Evolutionary conservation across 768 basidiomycete species (phyloP), one percentile per base, ranked within the genome.

Genomic region (Daedalea quercina): DNA sequence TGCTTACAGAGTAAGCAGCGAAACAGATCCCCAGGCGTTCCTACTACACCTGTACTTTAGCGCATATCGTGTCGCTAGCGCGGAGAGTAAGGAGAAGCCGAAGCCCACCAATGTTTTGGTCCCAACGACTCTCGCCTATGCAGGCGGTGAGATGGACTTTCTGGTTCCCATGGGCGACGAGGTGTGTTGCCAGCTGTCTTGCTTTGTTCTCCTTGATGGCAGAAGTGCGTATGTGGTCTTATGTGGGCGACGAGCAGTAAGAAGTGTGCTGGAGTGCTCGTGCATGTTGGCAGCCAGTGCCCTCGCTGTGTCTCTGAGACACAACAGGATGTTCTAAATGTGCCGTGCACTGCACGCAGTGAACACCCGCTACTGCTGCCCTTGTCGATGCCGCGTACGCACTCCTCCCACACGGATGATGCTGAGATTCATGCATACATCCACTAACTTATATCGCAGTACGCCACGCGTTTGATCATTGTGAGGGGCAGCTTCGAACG

Each of bases 21-120:
- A 73, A 54, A 91, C 89, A 24, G 79, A 85, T 56, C 89, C 87
- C 0, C 76, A 80, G 6, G 76, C 85, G 0, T 90, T 90, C 70
- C 84, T 81, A 61, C 71, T 89, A 17, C 79, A 90, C 50, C 70
- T 90, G 9, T 88, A 80, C 66, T 83, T 91, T 69, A 90, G 89
- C 68, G 82, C 85, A 0, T 78, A 81, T 26, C 74, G 80, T 1
- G 70, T 80, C 3, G 55, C 70, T 22, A 74, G 75, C 4, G 61
- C 70, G 1, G 68, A 74, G 42, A 64, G 65, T 3, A 83, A 80
- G 62, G 79, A 78, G 47, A 86, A 80, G 56, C 78, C 78, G 52
- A 81, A 81, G 55, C 73, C 81, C 0, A 76, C 81, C 23, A 91
- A 91, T 72, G 82, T 79, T 15, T 75, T 91, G 15, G 79, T 86